Base-by-base conservation (phyloP, 2,329 filamentous ascomycete species). In the Stylonectria norvegica region DNA sequence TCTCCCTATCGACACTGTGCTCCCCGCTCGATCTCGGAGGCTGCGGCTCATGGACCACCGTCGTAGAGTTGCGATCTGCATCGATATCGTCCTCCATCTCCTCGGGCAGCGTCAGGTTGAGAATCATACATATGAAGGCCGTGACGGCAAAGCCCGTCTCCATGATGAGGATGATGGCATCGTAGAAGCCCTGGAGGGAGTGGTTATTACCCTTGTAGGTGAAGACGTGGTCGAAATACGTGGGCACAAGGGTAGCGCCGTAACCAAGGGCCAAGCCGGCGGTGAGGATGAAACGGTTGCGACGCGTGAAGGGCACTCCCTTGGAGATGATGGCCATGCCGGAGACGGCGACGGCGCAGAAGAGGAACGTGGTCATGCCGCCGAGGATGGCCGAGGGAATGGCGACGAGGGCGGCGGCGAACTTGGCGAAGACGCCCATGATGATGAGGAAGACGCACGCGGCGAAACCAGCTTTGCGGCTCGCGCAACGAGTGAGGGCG, bases 361-460 rank as follows among this genome's bases (percentile, higher is more conserved):
- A 93, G 16, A 93, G 73, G 63, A 93, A 93, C 0, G 86, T 89
- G 0, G 87, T 85, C 82, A 86, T 86, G 34, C 81, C 82, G 25
- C 81, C 83, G 3, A 85, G 71, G 2, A 85, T 80, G 1, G 79
- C 59, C 2, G 72, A 65, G 0, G 87, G 87, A 48, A 93, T 91
- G 4, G 86, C 77, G 4, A 88, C 85, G 4, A 93, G 78, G 0
- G 85, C 76, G 1, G 87, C 87, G 0, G 86, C 86, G 52, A 91
- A 90, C 64, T 93, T 93, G 51, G 85, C 79, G 53, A 91, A 89
- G 45, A 93, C 69, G 12, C 88, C 88, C 79, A 89, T 89, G 50
- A 93, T 62, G 46, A 93, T 65, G 9, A 93, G 75, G 70, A 89
- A 89, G 55, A 85, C 72, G 60, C 77, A 89, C 58, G 82, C 85